Base-by-base conservation (phyloP, 2,329 filamentous ascomycete genomes). In the Xylaria arbuscula region DNA sequence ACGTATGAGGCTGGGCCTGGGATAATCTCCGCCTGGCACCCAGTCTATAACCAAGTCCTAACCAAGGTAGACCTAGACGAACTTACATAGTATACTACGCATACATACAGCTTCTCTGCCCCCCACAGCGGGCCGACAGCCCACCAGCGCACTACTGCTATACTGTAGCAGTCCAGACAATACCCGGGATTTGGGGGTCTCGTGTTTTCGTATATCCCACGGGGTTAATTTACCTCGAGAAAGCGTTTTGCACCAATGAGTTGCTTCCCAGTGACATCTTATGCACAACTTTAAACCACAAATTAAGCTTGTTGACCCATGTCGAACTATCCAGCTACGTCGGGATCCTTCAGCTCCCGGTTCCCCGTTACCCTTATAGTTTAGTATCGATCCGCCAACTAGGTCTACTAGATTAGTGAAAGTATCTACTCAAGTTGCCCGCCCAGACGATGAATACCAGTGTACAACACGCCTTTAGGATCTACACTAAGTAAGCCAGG, bases 81-180 rank as follows among this genome's bases (percentile, higher is more conserved):
- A 54, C 40, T 38, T 48, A 45, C 48, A 32, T 28, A 28, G 3
- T 28, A 28, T 5, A 28, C 28, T 28, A 28, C 28, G 28, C 28
- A 28, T 28, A 28, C 28, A 3, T 28, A 28, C 28, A 28, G 28
- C 28, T 28, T 28, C 28, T 28, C 28, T 28, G 28, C 15, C 28
- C n/a, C 68, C 68, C 68, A 68, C 66, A 70, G 62, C 68, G 68
- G 68, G 68, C 65, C 68, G 68, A 65, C 62, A 65, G 55, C 62
- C 67, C 67, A 70, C 60, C 36, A 58, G 36, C 47, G 28, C 54
- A 56, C 54, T 36, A 56, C 36, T 36, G 54, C 36, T 40, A 42
- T 22, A 42, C 36, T 40, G 24, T 22, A 42, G 19, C 19, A 17
- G 36, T n/a, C 54, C 48, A 24, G 48, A 13, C 3, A 32, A 7